Evolutionary conservation across 1,139 yeast species (phyloP), one percentile per base, ranked within the genome.

Genomic region (Magnusiomyces fungicola): DNA sequence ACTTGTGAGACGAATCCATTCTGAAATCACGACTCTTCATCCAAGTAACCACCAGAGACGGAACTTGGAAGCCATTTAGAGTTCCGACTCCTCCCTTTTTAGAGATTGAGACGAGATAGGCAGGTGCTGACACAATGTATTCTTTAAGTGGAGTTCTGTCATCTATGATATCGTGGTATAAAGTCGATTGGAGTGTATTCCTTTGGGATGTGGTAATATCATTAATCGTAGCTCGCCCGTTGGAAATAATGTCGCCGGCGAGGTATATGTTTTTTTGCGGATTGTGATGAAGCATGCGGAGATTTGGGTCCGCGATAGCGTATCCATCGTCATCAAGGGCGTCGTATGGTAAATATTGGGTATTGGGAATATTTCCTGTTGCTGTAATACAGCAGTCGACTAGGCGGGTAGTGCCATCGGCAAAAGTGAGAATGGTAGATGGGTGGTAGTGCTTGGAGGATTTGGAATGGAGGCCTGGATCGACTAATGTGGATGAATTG

Each of bases 341-440:
- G 5, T 40, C 14, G 30, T 27, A 43, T 2, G 49, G 48, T 3
- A 51, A 46, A 25, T 16, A 51, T 7, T 42, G 29, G 21, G 53
- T 40, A 39, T 51, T 51, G 24, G 53, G 51, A 6, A 42, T 44
- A 32, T 48, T 49, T 9, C 53, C 53, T 6, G 51, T 48, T 14
- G 53, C 42, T 9, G 53, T 50, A 29, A 51, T 51, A 43, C 47
- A 51, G 44, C 50, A 46, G 40, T 51, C 53, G 25, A 48, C 47
- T 16, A 49, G 12, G 18, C 43, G 43, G 16, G 24, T 23, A 24
- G 43, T 21, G 1, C 53, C 53, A 22, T 48, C 48, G 14, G 44
- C 50, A 32, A 51, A 51, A 3, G 50, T 41, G 14, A 51, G 46
- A 6, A 46, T 39, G 6, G 51, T 50, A 12, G 47, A 46, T 12